Conservation (phyloP, 2,329 filamentous ascomycete species). For the Aspergillus tanneri region DNA sequence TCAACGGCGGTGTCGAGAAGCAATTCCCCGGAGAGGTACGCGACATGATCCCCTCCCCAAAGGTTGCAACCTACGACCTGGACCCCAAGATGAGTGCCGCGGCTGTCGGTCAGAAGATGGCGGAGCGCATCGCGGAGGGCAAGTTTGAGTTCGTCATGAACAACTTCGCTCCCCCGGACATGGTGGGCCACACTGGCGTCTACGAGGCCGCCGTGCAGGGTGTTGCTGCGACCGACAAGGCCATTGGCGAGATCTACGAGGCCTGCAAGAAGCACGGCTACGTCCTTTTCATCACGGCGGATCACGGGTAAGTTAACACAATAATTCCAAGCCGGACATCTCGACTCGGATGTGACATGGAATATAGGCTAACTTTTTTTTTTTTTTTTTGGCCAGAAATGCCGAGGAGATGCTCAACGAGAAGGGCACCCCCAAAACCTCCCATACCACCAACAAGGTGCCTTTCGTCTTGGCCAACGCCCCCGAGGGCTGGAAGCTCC, state of each 20-base stretch:
- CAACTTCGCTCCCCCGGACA: constrained; percentile 98
- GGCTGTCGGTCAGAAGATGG: constrained; percentile 83
- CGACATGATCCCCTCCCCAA: constrained; percentile 92
- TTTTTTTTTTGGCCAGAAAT: constrained; percentile 55
- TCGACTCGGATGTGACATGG: too few species aligned
- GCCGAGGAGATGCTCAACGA: constrained; percentile 98
- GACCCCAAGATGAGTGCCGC: constrained; percentile 95
- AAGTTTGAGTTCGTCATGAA: constrained; percentile 98
- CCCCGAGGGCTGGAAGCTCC: constrained; percentile 81
- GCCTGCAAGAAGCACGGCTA: constrained; percentile 92
- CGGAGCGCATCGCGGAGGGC: constrained; percentile 78
- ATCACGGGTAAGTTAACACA: constrained; percentile 73
- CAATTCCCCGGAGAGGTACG: constrained; percentile 88
- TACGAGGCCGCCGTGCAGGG: constrained; percentile 91
- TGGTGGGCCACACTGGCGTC: constrained; percentile 98
- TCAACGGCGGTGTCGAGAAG: constrained; percentile 98
- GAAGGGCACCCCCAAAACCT: constrained; percentile 95
- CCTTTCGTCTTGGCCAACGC: constrained; percentile 98
- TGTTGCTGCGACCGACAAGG: constrained; percentile 83
- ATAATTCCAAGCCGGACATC: too few species aligned
- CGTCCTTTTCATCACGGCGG: constrained; percentile 89
- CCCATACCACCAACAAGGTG: constrained; percentile 96
- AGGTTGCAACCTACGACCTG: constrained; percentile 91
- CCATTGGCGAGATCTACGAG: constrained; percentile 89
- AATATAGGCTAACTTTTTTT: background rate